These are phyloP conservation scores for Podospora comata DNA, from an alignment of 495 filamentous ascomycete genomes.

Conservation along the genomic window DNA sequence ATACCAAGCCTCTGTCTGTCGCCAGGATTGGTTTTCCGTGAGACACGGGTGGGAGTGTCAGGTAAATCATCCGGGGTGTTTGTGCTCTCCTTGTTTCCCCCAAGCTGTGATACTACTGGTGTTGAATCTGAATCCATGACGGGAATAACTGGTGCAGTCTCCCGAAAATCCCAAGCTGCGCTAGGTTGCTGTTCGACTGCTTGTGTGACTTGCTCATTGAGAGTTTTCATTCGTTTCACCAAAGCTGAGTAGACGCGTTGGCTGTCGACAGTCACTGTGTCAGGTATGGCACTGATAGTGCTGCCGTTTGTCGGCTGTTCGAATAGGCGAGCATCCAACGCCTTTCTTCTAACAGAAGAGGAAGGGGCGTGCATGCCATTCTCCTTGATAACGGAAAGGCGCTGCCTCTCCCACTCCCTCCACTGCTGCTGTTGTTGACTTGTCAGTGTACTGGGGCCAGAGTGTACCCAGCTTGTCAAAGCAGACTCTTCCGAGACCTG, in stretches of 20 bases:
- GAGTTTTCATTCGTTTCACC: constrained; percentile 58
- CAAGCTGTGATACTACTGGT: neutral
- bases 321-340: constrained; percentile 21
- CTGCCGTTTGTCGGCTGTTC: constrained; percentile 8
- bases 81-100: neutral
- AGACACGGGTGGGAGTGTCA: constrained; percentile 3
- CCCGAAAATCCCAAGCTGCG: neutral
- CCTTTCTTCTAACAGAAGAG: constrained; percentile 35
- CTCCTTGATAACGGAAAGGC: constrained; percentile 66
- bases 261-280: constrained; percentile 49
- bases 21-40: neutral
- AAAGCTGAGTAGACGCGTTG: constrained; percentile 70
- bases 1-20: neutral
- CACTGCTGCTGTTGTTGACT: constrained; percentile 38
- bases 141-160: neutral
- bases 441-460: constrained; percentile 44
- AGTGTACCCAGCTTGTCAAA: constrained; percentile 75
- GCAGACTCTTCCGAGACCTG: constrained; percentile 56
- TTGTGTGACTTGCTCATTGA: constrained; percentile 13
- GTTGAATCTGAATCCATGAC: neutral
- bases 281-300: neutral
- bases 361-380: constrained; percentile 49
- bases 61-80: neutral
- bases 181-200: neutral
- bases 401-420: constrained; percentile 52